Evolutionary conservation across 768 basidiomycete genomes (phyloP).

Genomic region (Royoungia palumana): DNA sequence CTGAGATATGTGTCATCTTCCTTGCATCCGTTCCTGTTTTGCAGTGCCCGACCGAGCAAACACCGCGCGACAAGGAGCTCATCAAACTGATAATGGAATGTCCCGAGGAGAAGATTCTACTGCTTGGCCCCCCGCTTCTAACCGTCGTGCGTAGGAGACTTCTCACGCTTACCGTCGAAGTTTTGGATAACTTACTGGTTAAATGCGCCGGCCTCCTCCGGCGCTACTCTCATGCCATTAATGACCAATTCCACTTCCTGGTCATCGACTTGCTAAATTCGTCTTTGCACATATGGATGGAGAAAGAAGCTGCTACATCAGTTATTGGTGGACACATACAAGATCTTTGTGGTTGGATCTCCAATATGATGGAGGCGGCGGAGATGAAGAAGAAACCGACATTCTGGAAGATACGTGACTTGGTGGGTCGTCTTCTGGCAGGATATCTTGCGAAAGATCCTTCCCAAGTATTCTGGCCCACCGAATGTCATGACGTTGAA

Average conservation of each 20-base stretch:
- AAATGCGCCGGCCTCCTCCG: constrained; percentile 50
- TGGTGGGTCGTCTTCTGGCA: constrained; percentile 62
- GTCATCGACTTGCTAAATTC: constrained; percentile 61
- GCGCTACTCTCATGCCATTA: constrained; percentile 53
- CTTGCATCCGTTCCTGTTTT: constrained; percentile 62
- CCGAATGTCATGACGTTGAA: constrained; percentile 24
- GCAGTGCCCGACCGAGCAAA: constrained; percentile 54
- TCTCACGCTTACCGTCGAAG: constrained; percentile 49
- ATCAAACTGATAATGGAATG: constrained; percentile 49
- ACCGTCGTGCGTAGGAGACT: constrained; percentile 51
- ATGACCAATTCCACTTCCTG: constrained; percentile 50
- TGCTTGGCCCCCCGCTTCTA: constrained; percentile 56
- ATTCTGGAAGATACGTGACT: constrained; percentile 69
- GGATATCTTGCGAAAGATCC: constrained; percentile 61
- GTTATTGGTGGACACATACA: constrained; percentile 46
- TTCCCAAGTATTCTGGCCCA: constrained; percentile 46
- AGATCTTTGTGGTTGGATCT: constrained; percentile 54
- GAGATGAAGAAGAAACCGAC: constrained; percentile 37
- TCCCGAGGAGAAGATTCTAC: constrained; percentile 52
- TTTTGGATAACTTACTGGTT: constrained; percentile 52
- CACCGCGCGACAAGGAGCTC: constrained; percentile 60
- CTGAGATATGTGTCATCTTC: constrained; percentile 55
- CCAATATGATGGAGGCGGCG: constrained; percentile 38
- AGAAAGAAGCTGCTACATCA: constrained; percentile 24
- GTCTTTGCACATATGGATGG: constrained; percentile 60